Conservation (phyloP, 805 yeast genomes). For the Starmerella etchellsii region DNA sequence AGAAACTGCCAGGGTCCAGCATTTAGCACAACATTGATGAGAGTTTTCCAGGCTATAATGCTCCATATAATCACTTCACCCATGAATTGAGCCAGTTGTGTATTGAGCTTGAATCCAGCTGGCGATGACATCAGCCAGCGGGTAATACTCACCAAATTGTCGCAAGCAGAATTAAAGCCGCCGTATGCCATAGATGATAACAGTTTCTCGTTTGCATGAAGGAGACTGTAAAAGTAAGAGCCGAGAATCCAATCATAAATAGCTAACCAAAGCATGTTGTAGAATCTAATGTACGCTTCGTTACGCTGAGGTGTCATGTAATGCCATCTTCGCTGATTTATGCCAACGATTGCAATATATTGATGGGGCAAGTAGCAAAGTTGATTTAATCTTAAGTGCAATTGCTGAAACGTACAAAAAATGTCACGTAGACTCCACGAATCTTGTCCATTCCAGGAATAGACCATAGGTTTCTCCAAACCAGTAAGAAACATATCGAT, state of each 20-base stretch:
- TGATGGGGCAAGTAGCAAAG: conserved; percentile 69
- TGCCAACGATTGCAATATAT: conserved; percentile 41
- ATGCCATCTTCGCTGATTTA: conserved; percentile 24
- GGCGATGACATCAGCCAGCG: conserved; percentile 78
- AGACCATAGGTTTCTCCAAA: conserved; percentile 22
- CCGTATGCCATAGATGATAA: not conserved
- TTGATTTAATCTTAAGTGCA: conserved; percentile 66
- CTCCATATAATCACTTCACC: conserved; percentile 85
- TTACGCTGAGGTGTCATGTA: conserved; percentile 33
- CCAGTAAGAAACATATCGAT: conserved; percentile 3
- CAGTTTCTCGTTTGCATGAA: conserved; percentile 23
- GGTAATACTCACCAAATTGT: conserved; percentile 38
- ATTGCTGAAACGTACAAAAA: conserved; percentile 63
- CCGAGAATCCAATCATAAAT: conserved; percentile 75
- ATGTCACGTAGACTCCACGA: conserved; percentile 4
- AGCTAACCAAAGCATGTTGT: conserved; percentile 80
- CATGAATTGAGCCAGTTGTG: conserved; percentile 69
- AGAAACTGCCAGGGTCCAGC: conserved; percentile 2
- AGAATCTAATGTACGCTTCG: conserved; percentile 46
- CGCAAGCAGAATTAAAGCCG: conserved; percentile 25
- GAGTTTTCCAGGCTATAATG: conserved; percentile 48
- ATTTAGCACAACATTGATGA: conserved; percentile 1
- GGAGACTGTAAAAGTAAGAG: conserved; percentile 38
- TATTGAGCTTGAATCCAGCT: conserved; percentile 84
- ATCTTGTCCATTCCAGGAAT: no score